Evolutionary conservation across 768 basidiomycete species (phyloP), one percentile per base, ranked within the genome.

Genomic region (Plicaturopsis crispa): DNA sequence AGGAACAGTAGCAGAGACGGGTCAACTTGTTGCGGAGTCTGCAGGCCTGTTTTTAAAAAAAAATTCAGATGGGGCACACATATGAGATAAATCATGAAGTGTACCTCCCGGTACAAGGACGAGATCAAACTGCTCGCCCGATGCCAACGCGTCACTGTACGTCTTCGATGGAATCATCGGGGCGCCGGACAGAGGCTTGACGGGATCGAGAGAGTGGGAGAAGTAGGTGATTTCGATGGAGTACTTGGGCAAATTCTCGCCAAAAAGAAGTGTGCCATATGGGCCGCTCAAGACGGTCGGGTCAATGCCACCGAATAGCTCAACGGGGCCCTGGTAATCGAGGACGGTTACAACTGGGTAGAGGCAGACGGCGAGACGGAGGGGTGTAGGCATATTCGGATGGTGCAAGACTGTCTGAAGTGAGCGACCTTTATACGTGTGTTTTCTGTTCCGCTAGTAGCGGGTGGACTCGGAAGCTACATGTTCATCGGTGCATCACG

Each of bases 291-390:
- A 14, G 26, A 8, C 8, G 10, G 8, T 28, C 10, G 26, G 26
- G 2, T 31, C 16, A 14, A 18, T 13, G 1, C 36, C 20, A 30
- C 49, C 46, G n/a, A 63, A 42, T 1, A 60, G 43, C 39, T 61
- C 58, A 16, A 61, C 41, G 14, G 61, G 53, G 5, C 60, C 60
- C 44, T 54, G 50, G 41, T 52, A 63, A 42, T 63, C 62, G 18
- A 55, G 48, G 13, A 41, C 38, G 5, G 54, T 54, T 38, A 56
- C 53, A 35, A 45, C 46, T 10, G 56, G 55, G 40, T 50, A 61
- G 36, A 63, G 50, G 35, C 60, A 63, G 16, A 63, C 53, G 6
- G 59, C 60, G 10, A 56, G 44, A 28, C 26, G 26, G 14, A 28
- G 26, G 14, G 26, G 26, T 28, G 8, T 8, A 14, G 26, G 10